Conservation (phyloP, 2,329 filamentous ascomycete genomes). For the Talaromyces albobiverticillius region DNA sequence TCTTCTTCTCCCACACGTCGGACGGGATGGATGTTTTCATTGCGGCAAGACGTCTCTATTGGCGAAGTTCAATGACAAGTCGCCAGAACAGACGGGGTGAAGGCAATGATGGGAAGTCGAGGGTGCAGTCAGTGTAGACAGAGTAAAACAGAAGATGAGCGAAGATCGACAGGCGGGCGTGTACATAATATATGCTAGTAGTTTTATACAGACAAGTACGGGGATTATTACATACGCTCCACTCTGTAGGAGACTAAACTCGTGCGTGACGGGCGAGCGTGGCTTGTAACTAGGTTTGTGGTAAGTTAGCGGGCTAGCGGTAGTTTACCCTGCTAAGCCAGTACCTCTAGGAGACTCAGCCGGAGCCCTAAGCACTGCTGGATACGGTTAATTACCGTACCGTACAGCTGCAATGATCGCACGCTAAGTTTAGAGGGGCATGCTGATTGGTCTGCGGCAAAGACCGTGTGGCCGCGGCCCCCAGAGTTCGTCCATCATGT, state of each 20-base stretch:
- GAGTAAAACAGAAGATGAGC: slow-evolving; percentile 1
- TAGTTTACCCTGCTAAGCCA: too few relatives aligned
- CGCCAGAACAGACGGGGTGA: too few relatives aligned
- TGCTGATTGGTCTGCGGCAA: background rate
- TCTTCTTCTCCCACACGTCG: slow-evolving; percentile 45
- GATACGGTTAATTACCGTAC: background rate
- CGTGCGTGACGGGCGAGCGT: too few relatives aligned
- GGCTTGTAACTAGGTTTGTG: too few relatives aligned
- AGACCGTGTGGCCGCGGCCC: background rate
- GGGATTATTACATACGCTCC: too few relatives aligned
- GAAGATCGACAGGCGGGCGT: slow-evolving; percentile 14
- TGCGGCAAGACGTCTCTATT: slow-evolving; percentile 2
- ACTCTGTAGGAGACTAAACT: too few relatives aligned
- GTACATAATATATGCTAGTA: background rate
- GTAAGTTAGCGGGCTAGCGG: too few relatives aligned
- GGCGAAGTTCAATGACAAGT: too few relatives aligned
- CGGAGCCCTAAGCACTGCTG: background rate
- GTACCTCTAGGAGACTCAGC: too few relatives aligned
- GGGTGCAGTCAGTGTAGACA: too few relatives aligned
- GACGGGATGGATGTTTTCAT: slow-evolving; percentile 45
- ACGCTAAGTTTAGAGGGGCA: background rate
- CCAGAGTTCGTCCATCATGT: background rate
- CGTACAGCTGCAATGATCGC: background rate
- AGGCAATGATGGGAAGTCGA: too few relatives aligned
- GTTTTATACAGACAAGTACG: too few relatives aligned